phyloP scores from a whole-genome alignment of 495 filamentous ascomycete species.

The Monascus purpureus region DNA sequence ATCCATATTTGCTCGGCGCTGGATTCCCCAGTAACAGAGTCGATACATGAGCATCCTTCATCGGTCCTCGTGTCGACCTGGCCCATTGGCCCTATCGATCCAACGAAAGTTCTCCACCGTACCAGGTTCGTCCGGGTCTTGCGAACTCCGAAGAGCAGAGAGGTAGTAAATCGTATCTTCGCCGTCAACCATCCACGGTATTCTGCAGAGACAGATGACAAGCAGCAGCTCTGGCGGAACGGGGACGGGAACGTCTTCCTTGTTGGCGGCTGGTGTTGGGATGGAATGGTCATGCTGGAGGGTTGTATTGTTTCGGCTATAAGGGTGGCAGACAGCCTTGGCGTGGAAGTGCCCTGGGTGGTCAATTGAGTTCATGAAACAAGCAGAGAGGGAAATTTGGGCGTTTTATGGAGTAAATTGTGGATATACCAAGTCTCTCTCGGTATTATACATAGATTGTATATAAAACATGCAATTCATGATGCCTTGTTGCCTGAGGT shows the following conservation, averaged over 20 bases:
- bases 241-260: slow-evolving; percentile 37
- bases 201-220: slow-evolving; percentile 1
- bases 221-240: slow-evolving; percentile 25
- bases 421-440: no score
- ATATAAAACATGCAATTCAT: no score
- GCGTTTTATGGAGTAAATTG: no score
- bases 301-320: slow-evolving; percentile 43
- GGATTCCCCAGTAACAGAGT: slow-evolving; percentile 15
- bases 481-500: no score
- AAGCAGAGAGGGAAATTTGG: no score
- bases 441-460: no score
- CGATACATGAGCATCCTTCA: slow-evolving; percentile 20
- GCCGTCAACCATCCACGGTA: slow-evolving; percentile 2
- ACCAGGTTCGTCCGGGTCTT: slow-evolving; percentile 19
- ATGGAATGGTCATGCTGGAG: slow-evolving; percentile 48
- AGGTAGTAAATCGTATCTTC: slow-evolving; percentile 23
- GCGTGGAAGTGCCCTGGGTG: slow-evolving; percentile 32
- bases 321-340: slow-evolving; percentile 33
- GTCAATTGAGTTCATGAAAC: no score
- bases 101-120: slow-evolving; percentile 13
- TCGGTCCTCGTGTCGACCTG: slow-evolving; percentile 19
- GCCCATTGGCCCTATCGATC: slow-evolving; percentile 17
- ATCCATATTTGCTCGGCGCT: slow-evolving; percentile 12
- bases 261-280: slow-evolving; percentile 48
- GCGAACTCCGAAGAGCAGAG: slow-evolving; percentile 16